Base-by-base conservation (phyloP, 2,329 filamentous ascomycete genomes). In the Botryotinia narcissicola region DNA sequence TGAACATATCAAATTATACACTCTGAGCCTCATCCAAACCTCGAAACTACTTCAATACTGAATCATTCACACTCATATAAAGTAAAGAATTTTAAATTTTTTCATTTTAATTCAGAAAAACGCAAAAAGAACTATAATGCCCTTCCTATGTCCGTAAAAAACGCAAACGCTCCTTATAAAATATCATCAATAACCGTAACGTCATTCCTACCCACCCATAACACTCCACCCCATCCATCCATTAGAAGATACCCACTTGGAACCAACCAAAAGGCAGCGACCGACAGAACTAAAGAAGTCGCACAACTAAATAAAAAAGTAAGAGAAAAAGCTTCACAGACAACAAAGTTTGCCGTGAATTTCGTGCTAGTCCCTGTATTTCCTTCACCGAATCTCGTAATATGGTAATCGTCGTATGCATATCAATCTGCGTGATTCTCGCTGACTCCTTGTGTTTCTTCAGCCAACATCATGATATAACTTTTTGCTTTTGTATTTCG, bases 241-340 rank as follows among this genome's bases (percentile, higher is more conserved):
- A 71, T 63, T 51, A 70, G 22, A 61, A 42, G 25, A 40, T 46
- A 63, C 16, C 44, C 54, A 71, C 22, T 51, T 64, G 35, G 60
- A 25, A 44, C 44, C 12, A 48, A 35, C 37, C 54, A 60, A 70
- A 70, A 54, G 44, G 64, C 48, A 68, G 46, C 32, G 9, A 68
- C 35, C 25, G 48, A 57, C 46, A 68, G 35, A 68, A 68, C 48
- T 61, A 46, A 61, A 20, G 16, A 44, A 44, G 37, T 42, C 46
- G 59, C 22, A 42, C 37, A 63, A 63, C 29, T 42, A 57, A 44
- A 44, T 44, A 42, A 42, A 67, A 42, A 68, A 18, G 37, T 7
- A 16, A 68, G 64, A 68, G 48, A 68, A 68, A 57, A 42, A 68
- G 64, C 64, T 68, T 68, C 64, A 67, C 62, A 66, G 25, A 57